Percentiles rank a stretch among this genome's conserved stretches.
Evolutionary conservation across 2,329 filamentous ascomycete genomes (phyloP).

Genomic region (Boeremia exigua): DNA sequence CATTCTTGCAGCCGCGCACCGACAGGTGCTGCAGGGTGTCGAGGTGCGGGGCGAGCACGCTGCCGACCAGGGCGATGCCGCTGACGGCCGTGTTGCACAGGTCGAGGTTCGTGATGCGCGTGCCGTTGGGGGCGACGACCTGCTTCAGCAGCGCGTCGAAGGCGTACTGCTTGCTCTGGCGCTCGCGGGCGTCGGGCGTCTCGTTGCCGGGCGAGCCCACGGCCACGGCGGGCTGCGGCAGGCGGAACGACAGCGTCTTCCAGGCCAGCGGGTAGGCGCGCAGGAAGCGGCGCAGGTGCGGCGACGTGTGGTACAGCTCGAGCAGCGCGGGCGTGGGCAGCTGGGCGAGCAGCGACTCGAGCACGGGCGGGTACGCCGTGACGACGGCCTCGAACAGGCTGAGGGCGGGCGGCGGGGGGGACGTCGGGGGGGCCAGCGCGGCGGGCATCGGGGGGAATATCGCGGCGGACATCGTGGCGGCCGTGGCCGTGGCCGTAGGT

Average conservation of each 20-base stretch:
- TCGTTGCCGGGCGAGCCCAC: constrained; percentile 49
- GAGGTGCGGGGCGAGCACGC: constrained; percentile 60
- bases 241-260: constrained; percentile 65
- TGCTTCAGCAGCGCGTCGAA: constrained; percentile 64
- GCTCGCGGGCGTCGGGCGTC: constrained; percentile 49
- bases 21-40: constrained; percentile 65
- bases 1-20: constrained; percentile 68
- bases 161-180: constrained; percentile 63
- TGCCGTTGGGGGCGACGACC: constrained; percentile 63
- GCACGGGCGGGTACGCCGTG: constrained; percentile 62
- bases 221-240: constrained; percentile 51
- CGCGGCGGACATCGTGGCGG: too few relatives aligned
- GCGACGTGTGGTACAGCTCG: constrained; percentile 64
- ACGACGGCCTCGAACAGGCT: constrained; percentile 61
- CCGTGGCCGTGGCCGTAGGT: not conserved
- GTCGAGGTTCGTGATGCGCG: constrained; percentile 62
- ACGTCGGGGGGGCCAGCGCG: not conserved
- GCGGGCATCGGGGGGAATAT: too few relatives aligned
- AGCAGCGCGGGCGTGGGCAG: constrained; percentile 63
- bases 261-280: constrained; percentile 65
- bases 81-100: constrained; percentile 67
- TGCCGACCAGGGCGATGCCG: constrained; percentile 62
- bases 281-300: constrained; percentile 61
- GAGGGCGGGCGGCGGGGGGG: constrained; percentile 21
- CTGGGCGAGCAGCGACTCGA: constrained; percentile 65